A percentile compares a stretch with the other conserved stretches of the same genome.
These are phyloP conservation scores for Mycena vulgaris DNA, from an alignment of 768 basidiomycete genomes.

Conservation along the genomic window DNA sequence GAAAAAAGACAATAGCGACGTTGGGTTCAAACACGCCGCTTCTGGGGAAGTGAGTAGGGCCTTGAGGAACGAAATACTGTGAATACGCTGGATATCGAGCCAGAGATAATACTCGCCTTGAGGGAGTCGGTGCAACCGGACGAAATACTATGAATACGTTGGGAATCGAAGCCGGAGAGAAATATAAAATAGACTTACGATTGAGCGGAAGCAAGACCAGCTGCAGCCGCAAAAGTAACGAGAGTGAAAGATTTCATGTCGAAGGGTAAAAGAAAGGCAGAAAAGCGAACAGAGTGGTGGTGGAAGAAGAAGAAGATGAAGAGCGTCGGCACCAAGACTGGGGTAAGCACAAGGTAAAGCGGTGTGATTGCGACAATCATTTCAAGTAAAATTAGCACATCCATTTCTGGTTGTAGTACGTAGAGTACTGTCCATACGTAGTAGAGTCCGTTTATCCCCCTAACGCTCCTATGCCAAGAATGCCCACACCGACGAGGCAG, in stretches of 20 bases:
- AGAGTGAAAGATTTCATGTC: constrained; percentile 43
- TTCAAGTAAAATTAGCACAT: constrained; percentile 5
- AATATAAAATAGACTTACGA: constrained; percentile 50
- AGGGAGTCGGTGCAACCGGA: constrained; percentile 64
- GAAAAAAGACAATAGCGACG: constrained; percentile 35
- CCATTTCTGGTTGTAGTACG: neutral
- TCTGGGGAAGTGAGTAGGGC: constrained; percentile 61
- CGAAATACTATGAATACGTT: constrained; percentile 54
- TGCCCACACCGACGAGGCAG: constrained; percentile 52
- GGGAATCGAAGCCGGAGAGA: neutral
- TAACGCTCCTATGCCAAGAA: constrained; percentile 48
- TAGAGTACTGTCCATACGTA: neutral
- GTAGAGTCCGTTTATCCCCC: neutral
- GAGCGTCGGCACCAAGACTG: neutral
- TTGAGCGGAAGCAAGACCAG: constrained; percentile 59
- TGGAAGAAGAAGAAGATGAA: constrained; percentile 12
- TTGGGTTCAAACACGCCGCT: constrained; percentile 66
- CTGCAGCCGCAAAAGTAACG: constrained; percentile 47
- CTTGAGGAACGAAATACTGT: no score
- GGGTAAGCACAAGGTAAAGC: constrained; percentile 5
- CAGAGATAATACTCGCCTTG: no score
- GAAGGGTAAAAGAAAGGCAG: constrained; percentile 36
- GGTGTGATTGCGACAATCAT: constrained; percentile 29
- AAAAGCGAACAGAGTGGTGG: constrained; percentile 37
- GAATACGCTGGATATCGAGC: no score